phyloP scores from a whole-genome alignment of 306 rosid species.

The Cucurbita moschata region DNA sequence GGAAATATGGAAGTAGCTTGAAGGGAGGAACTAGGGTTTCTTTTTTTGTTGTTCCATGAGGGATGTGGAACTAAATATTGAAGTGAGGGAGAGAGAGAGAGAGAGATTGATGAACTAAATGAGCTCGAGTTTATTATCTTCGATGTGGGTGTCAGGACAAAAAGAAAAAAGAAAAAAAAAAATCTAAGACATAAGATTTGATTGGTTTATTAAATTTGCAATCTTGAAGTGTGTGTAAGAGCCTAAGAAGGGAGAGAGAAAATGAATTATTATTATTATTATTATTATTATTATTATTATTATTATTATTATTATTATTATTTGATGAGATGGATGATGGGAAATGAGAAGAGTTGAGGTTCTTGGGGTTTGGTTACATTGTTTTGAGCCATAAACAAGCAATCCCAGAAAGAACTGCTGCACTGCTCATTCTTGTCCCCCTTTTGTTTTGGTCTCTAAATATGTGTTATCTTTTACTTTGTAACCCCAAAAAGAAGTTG shows the following conservation, averaged over 20 bases:
- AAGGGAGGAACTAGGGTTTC: neutral
- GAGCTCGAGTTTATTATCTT: neutral
- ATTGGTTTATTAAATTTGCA: slow-evolving; percentile 24
- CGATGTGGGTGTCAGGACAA: slow-evolving; percentile 20
- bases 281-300: neutral
- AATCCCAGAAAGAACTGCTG: slow-evolving; percentile 5
- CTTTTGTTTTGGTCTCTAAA: slow-evolving; percentile 21
- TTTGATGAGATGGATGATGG: slow-evolving; percentile 58
- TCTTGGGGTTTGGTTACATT: slow-evolving; percentile 12
- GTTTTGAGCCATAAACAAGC: slow-evolving; percentile 30
- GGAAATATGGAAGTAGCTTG: too few relatives aligned
- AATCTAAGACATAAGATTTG: slow-evolving; percentile 11
- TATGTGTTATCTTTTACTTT: slow-evolving; percentile 5
- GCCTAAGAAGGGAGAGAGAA: neutral
- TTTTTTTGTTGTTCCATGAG: neutral
- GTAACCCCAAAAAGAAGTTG: slow-evolving; percentile 20
- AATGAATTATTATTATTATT: neutral
- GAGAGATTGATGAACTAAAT: neutral
- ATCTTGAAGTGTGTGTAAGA: slow-evolving; percentile 11
- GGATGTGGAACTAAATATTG: neutral
- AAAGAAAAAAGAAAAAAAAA: slow-evolving; percentile 10
- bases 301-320: neutral
- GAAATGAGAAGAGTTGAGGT: slow-evolving; percentile 41
- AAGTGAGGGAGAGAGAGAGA: neutral
- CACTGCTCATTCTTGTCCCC: slow-evolving; percentile 8